phyloP scores from a whole-genome alignment of 2,329 filamentous ascomycete genomes.

The Tolypocladium tundrense region DNA sequence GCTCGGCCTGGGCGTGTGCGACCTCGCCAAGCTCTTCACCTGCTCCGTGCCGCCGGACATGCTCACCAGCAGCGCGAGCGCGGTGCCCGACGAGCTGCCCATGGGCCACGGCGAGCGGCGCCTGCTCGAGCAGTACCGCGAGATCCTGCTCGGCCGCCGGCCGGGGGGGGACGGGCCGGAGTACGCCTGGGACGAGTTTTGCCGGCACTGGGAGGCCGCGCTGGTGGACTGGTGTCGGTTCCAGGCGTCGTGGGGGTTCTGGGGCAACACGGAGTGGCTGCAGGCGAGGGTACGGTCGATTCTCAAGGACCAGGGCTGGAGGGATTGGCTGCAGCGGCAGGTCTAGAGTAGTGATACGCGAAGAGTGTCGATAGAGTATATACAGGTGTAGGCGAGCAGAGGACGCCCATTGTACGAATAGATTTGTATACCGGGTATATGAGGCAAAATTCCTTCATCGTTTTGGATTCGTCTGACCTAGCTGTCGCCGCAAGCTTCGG shows the following conservation, averaged over 20 bases:
- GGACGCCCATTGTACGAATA: too few relatives aligned
- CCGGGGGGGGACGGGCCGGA: neutral
- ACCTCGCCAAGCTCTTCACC: constrained; percentile 57
- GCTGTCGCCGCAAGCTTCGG: neutral
- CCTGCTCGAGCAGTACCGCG: constrained; percentile 41
- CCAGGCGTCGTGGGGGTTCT: constrained; percentile 51
- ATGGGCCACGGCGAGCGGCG: constrained; percentile 40
- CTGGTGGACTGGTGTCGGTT: constrained; percentile 58
- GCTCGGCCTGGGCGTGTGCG: constrained; percentile 52
- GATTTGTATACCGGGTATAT: neutral
- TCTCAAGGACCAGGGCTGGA: constrained; percentile 33
- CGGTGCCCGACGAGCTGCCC: constrained; percentile 24
- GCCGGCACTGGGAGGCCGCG: constrained; percentile 55
- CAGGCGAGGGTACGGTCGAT: constrained; percentile 43
- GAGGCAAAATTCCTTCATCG: too few relatives aligned
- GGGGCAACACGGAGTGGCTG: constrained; percentile 50
- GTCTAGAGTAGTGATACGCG: neutral
- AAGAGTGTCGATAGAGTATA: neutral
- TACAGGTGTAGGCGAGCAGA: neutral
- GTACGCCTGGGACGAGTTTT: constrained; percentile 45
- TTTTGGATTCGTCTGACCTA: too few relatives aligned
- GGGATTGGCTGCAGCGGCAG: constrained; percentile 27
- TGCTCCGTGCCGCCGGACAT: constrained; percentile 50
- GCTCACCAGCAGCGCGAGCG: constrained; percentile 24
- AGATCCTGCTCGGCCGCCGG: constrained; percentile 16